These are phyloP conservation scores for Cladobotryum protrusum DNA, from an alignment of 2,329 filamentous ascomycete genomes.

Conservation along the genomic window DNA sequence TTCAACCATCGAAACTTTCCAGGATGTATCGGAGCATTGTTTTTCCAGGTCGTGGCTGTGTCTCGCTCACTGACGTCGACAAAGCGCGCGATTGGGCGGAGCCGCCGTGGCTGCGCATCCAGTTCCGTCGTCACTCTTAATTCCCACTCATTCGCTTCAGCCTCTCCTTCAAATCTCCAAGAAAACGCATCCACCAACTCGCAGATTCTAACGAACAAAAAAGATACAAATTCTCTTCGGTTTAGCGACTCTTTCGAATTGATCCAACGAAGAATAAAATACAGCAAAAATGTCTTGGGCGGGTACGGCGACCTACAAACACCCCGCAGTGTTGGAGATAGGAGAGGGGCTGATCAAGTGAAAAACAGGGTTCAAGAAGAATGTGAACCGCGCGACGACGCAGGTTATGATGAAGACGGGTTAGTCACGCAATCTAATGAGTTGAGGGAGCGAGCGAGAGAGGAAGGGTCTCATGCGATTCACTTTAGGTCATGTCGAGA, in stretches of 20 bases:
- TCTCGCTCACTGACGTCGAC: constrained; percentile 19
- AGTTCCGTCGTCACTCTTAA: constrained; percentile 14
- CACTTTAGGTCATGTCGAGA: constrained; percentile 78
- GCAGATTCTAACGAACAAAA: no score
- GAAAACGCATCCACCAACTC: constrained; percentile 1
- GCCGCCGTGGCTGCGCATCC: constrained; percentile 26
- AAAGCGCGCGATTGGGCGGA: constrained; percentile 23
- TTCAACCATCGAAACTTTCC: constrained; percentile 14
- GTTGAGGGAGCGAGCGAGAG: background rate
- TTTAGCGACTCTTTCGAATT: background rate
- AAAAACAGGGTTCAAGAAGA: constrained; percentile 59
- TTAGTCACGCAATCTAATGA: constrained; percentile 30
- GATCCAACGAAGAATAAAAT: constrained; percentile 9
- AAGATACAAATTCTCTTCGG: background rate
- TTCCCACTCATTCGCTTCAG: constrained; percentile 5
- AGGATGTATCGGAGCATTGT: constrained; percentile 1
- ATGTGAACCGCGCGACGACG: constrained; percentile 97
- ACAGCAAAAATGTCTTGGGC: constrained; percentile 60
- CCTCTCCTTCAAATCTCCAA: constrained; percentile 22
- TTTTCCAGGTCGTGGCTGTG: constrained; percentile 12
- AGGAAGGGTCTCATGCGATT: background rate
- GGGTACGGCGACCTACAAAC: constrained; percentile 38
- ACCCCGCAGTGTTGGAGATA: constrained; percentile 20
- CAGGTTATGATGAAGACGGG: constrained; percentile 99
- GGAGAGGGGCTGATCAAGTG: constrained; percentile 26